These are phyloP conservation scores for Wakefieldia striispora DNA, from an alignment of 768 basidiomycete species.

Conservation along the genomic window DNA sequence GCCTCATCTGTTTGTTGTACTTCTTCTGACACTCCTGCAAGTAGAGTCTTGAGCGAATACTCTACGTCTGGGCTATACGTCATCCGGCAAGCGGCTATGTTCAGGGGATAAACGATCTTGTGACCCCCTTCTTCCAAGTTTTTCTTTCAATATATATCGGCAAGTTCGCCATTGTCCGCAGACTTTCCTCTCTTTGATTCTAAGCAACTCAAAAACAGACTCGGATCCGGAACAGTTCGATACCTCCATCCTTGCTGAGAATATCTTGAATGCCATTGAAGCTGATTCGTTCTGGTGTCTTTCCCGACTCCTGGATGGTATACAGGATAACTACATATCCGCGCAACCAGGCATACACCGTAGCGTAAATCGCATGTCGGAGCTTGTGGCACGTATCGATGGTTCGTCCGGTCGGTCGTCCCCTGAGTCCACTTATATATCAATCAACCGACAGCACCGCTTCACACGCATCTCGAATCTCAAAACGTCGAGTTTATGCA, in stretches of 20 bases:
- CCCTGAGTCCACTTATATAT: not conserved
- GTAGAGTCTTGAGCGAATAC: conserved; percentile 88
- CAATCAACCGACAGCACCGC: conserved; percentile 54
- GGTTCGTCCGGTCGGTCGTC: conserved; percentile 42
- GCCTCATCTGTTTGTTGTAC: not conserved
- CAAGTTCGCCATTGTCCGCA: conserved; percentile 32
- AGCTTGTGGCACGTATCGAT: conserved; percentile 88
- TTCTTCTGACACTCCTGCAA: conserved; percentile 21
- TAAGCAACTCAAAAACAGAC: conserved; percentile 46
- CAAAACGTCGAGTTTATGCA: conserved; percentile 99
- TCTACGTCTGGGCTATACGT: conserved; percentile 99
- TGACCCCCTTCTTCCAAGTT: conserved; percentile 96
- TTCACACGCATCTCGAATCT: conserved; percentile 80
- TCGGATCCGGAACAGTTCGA: conserved; percentile 90
- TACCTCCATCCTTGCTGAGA: conserved; percentile 65
- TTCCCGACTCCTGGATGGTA: conserved; percentile 91
- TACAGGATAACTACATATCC: conserved; percentile 97
- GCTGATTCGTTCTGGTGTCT: conserved; percentile 99
- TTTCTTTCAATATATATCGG: conserved; percentile 95
- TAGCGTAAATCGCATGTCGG: conserved; percentile 91
- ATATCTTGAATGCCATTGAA: conserved; percentile 81
- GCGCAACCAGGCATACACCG: conserved; percentile 96
- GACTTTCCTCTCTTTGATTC: not conserved
- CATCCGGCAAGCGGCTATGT: conserved; percentile 99
- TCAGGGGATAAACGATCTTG: conserved; percentile 98